These are phyloP conservation scores for Aethionema arabicum DNA, from an alignment of 345 rosid genomes.

Conservation along the genomic window DNA sequence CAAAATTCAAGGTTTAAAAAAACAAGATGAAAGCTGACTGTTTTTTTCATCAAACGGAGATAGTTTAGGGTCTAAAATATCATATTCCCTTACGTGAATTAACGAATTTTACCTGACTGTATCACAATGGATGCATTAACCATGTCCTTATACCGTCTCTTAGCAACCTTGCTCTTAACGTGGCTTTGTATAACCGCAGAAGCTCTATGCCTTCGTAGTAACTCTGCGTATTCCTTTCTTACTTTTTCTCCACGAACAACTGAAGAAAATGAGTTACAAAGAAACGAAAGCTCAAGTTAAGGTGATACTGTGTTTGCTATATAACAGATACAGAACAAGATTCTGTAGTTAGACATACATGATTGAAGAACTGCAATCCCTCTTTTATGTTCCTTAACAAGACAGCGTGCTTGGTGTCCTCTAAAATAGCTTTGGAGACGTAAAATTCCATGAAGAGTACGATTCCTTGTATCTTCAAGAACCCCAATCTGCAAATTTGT, in stretches of 20 bases:
- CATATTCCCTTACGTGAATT: too few species aligned
- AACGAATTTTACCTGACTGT: constrained; percentile 62
- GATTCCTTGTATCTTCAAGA: constrained; percentile 75
- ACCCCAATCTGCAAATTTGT: constrained; percentile 51
- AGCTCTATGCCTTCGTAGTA: constrained; percentile 68
- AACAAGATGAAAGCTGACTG: too few species aligned
- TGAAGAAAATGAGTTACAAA: constrained; percentile 35
- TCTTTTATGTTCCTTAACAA: constrained; percentile 47
- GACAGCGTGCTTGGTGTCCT: constrained; percentile 54
- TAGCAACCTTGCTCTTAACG: constrained; percentile 48
- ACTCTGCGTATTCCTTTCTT: constrained; percentile 61
- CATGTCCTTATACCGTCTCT: constrained; percentile 43
- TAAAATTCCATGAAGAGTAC: constrained; percentile 56
- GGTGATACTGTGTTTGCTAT: background rate
- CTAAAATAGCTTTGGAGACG: constrained; percentile 73
- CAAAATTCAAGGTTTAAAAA: too few species aligned
- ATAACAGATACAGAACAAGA: constrained; percentile 5
- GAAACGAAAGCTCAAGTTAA: constrained; percentile 24
- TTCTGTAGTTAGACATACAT: constrained; percentile 43
- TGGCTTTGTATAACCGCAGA: constrained; percentile 71
- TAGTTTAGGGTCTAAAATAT: too few species aligned
- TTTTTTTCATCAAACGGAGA: too few species aligned
- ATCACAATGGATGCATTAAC: constrained; percentile 58
- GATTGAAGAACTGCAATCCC: constrained; percentile 62
- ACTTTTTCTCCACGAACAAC: constrained; percentile 73